Evolutionary conservation across 768 basidiomycete species (phyloP), one percentile per base, ranked within the genome.

Genomic region (Candolleomyces eurysporus): DNA sequence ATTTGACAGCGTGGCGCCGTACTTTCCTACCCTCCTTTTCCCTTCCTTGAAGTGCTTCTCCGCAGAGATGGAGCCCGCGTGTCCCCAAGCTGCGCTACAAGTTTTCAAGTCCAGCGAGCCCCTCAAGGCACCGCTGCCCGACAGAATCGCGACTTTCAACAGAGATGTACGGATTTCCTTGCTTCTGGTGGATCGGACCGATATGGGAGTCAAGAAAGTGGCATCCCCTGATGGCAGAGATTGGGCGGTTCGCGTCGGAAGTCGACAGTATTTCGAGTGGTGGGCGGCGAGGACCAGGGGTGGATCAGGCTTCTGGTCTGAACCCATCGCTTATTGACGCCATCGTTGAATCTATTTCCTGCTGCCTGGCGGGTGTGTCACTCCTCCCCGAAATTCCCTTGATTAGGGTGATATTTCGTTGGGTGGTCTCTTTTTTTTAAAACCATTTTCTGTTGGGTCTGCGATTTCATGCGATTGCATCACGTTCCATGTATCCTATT

Each of bases 241-340:
- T 14, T 56, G 54, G 54, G 7, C n/a, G 40, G 26, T 56, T 36
- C 54, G 40, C 9, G 54, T 56, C 21, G 54, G 54, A 26, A 56
- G 2, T 21, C 54, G 39, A 8, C 39, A 21, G 4, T 56, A 22
- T 21, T 56, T 56, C 54, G 2, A 56, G 19, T 56, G 54, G 54
- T 56, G 54, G 54, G 39, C 54, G 13, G 36, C 39, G 17, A 56
- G 54, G 40, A 56, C 42, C 36, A 22, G 21, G 39, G 54, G 54
- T 14, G 19, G 36, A 9, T 17, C 19, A 17, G 54, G 26, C 9
- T 68, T 64, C 64, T 66, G 66, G 61, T 40, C 64, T 11, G 36
- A 11, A 11, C 36, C 11, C 36, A 36, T 11, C 36, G 36, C 36
- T 3, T 6, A 8, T 11, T 11, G 36, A 36, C 36, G 36, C 36